A percentile compares a stretch with the other conserved stretches of the same genome.
Evolutionary conservation across 192 early-diverging fungal species (phyloP).

Genomic region (Cladochytrium replicatum): DNA sequence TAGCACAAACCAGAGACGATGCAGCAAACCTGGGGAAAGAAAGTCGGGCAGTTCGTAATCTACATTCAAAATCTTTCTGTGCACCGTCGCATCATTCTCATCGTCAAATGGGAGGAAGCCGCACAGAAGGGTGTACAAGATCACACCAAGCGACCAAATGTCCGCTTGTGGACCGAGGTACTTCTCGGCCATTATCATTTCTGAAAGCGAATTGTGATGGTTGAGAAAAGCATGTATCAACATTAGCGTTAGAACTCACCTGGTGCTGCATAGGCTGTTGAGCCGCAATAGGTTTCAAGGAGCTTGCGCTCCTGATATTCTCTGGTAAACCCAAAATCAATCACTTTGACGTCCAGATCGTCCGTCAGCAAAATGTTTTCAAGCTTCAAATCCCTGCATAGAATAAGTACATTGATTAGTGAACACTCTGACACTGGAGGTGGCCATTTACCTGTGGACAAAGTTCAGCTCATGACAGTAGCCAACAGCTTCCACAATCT

Average conservation of each 20-base stretch:
- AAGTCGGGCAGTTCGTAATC: constrained; percentile 64
- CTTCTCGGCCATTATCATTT: constrained; percentile 64
- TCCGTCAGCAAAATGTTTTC: constrained; percentile 85
- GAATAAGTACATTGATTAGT: too few species aligned
- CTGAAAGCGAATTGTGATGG: constrained; percentile 21
- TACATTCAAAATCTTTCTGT: constrained; percentile 59
- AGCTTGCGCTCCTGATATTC: constrained; percentile 18
- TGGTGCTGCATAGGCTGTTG: constrained; percentile 67
- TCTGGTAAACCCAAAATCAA: constrained; percentile 77
- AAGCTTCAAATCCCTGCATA: constrained; percentile 80
- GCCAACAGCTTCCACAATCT: constrained; percentile 38
- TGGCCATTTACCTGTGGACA: constrained; percentile 43
- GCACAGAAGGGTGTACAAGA: constrained; percentile 37
- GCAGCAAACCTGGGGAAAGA: constrained; percentile 43
- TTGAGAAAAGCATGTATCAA: background rate
- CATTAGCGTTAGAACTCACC: constrained; percentile 24
- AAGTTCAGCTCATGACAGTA: constrained; percentile 45
- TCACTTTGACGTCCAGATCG: constrained; percentile 88
- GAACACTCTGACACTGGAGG: too few species aligned
- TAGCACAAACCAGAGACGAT: too few species aligned
- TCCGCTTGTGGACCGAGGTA: constrained; percentile 60
- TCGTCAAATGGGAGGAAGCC: constrained; percentile 52
- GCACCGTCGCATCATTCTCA: constrained; percentile 58
- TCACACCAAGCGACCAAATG: constrained; percentile 49
- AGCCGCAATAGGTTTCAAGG: constrained; percentile 47